Evolutionary conservation across 1,139 yeast genomes (phyloP).

Genomic region (Yarrowia galli): DNA sequence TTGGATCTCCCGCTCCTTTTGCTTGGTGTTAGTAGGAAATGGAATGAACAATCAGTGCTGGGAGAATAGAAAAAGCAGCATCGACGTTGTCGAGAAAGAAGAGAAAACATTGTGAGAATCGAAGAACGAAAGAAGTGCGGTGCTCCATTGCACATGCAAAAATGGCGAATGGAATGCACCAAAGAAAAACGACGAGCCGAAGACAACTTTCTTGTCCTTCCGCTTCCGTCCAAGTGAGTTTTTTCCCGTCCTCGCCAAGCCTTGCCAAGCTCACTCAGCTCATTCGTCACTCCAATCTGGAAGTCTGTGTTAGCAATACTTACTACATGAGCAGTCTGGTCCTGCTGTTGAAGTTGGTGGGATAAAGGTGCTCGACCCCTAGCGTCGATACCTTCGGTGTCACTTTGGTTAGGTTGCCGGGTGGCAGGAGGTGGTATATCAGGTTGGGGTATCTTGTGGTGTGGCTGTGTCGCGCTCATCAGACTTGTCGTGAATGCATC

Average conservation of each 20-base stretch:
- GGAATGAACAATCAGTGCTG: constrained; percentile 1
- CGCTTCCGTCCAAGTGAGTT: neutral
- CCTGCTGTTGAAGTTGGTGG: neutral
- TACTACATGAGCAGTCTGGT: constrained; percentile 9
- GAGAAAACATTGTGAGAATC: neutral
- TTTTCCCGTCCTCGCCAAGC: constrained; percentile 18
- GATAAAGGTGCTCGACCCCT: neutral
- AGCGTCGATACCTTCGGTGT: neutral
- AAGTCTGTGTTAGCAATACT: constrained; percentile 34
- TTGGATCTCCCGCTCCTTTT: constrained; percentile 24
- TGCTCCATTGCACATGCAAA: too few relatives aligned
- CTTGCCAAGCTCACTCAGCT: constrained; percentile 1
- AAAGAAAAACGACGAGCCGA: constrained; percentile 6
- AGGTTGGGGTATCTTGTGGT: constrained; percentile 14
- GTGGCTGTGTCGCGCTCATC: neutral
- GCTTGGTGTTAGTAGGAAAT: constrained; percentile 36
- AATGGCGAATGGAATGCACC: neutral
- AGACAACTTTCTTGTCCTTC: neutral
- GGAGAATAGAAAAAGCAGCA: neutral
- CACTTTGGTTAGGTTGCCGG: constrained; percentile 23
- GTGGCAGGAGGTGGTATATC: constrained; percentile 7
- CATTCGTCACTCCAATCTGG: constrained; percentile 3
- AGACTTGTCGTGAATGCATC: constrained; percentile 20
- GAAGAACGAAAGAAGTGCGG: neutral
- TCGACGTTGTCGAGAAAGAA: constrained; percentile 1